phyloP scores from a whole-genome alignment of 2,329 filamentous ascomycete species.

The Ascocoryne sarcoides region DNA sequence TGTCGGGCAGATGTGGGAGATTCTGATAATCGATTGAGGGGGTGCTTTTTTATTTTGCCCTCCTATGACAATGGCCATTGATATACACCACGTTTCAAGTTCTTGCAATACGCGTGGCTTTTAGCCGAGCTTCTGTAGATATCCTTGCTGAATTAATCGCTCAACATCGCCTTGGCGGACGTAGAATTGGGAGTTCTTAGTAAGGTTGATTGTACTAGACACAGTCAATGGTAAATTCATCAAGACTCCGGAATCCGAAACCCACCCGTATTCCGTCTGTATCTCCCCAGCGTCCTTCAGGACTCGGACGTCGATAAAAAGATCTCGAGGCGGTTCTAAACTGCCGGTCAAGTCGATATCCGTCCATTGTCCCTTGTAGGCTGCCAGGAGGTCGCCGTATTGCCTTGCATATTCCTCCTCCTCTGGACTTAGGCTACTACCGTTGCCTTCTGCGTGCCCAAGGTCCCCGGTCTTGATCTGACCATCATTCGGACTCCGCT shows the following conservation, averaged over 20 bases:
- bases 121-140: slow-evolving; percentile 83
- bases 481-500: slow-evolving; percentile 35
- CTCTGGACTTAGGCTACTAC: slow-evolving; percentile 82
- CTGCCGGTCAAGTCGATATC: slow-evolving; percentile 94
- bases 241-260: background rate
- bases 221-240: slow-evolving; percentile 9
- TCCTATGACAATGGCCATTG: no score
- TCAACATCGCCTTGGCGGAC: slow-evolving; percentile 95
- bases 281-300: slow-evolving; percentile 97
- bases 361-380: slow-evolving; percentile 97
- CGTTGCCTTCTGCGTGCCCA: slow-evolving; percentile 41
- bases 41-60: no score
- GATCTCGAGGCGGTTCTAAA: slow-evolving; percentile 83
- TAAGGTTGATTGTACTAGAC: slow-evolving; percentile 79
- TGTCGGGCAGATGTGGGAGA: no score
- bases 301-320: slow-evolving; percentile 95
- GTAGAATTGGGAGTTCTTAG: slow-evolving; percentile 97
- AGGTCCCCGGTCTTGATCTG: slow-evolving; percentile 25
- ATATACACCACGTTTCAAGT: no score
- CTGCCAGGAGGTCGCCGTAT: slow-evolving; percentile 86
- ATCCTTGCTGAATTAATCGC: slow-evolving; percentile 85
- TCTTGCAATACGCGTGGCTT: no score
- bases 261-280: slow-evolving; percentile 96
- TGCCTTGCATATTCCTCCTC: slow-evolving; percentile 94
- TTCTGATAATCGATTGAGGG: no score